Base-by-base conservation (phyloP, 1,284 basidiomycete genomes). In the Irpex sp. region DNA sequence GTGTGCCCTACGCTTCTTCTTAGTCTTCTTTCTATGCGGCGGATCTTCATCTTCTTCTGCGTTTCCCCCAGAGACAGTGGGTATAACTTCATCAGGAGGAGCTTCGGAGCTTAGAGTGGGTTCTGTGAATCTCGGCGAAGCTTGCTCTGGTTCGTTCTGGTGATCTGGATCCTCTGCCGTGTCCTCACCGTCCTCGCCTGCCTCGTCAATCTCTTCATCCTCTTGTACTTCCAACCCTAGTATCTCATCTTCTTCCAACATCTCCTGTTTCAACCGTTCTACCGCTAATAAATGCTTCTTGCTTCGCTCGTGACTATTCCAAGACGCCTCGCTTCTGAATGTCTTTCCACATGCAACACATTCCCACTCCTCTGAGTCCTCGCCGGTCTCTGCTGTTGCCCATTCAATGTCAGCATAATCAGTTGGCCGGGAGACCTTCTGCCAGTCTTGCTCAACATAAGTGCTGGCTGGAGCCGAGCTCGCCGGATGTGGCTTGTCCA, bases 261-360 rank as follows among this genome's bases (percentile, higher is more conserved):
- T 96, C 72, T 93, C 83, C 62, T 78, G 77, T 73, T 85, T 85
- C 61, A 97, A 73, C 67, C 78, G 79, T 72, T 93, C 93, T 15
- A 97, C 87, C 64, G 94, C 92, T 75, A 92, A 94, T 74, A 94
- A 77, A 74, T 99, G 97, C 75, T 97, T 98, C 76, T 93, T 93
- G 76, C 95, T 98, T 68, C 95, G 82, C 75, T 99, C 97, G 68
- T 99, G 97, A 74, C 96, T 98, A 68, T 89, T 83, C 94, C 96
- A 99, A 15, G 95, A 93, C 0, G 94, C 93, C 72, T 98, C 95
- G 68, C 91, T 95, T 70, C 90, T 83, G 76, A 98, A 99, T 1
- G 83, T 83, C 79, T 98, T 98, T 60, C 87, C 83, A 72, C 97
- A 99, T 2, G 92, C 97, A n/a, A 98, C 90, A 71, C 97, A 99